Base-by-base conservation (phyloP, 2,329 filamentous ascomycete genomes). In the Aspergillus novofumigatus region DNA sequence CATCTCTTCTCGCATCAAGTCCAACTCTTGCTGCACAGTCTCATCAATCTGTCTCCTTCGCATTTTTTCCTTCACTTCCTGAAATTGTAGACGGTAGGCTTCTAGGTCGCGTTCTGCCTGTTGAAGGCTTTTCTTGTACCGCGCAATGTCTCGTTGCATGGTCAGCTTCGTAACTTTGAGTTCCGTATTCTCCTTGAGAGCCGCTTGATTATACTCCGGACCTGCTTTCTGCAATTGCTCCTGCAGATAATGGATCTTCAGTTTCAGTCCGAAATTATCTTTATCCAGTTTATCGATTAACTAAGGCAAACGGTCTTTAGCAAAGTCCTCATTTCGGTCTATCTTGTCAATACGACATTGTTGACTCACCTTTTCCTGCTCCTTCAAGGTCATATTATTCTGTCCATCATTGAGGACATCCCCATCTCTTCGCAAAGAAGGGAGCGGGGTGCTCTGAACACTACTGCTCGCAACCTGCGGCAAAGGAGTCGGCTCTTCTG, bases 241-340 rank as follows among this genome's bases (percentile, higher is more conserved):
- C 72, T 99, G 92, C 55, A 99, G 82, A 72, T 96, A 99, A 74
- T 97, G 92, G 53, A 97, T 96, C 75, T 96, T 97, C 65, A 97
- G 83, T 75, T 97, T 97, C 54, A 99, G 81, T 25, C 91, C 91
- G 71, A 97, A 99, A 70, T 99, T 99, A 70, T 97, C 94, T 78
- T 99, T 99, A 71, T 97, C 92, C 66, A 99, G 93, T 69, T 90
- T 90, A 77, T 97, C 91, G 65, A 99, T 93, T 64, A 86, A 85
- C 81, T 85, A 59, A 21, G 21, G 6, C 53, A 49, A 57, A 23
- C 4, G 11, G 11, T 11, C 11, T 47, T 68, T 51, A 68, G 62
- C 47, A 53, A 47, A 28, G 9, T 25, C 5, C 44, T 47, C 9
- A 4, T 10, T n/a, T 21, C 11, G 4, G n/a, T 26, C 2, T 1